Base-by-base conservation (phyloP, 805 yeast species). In the Wickerhamomyces strasburgensis region DNA sequence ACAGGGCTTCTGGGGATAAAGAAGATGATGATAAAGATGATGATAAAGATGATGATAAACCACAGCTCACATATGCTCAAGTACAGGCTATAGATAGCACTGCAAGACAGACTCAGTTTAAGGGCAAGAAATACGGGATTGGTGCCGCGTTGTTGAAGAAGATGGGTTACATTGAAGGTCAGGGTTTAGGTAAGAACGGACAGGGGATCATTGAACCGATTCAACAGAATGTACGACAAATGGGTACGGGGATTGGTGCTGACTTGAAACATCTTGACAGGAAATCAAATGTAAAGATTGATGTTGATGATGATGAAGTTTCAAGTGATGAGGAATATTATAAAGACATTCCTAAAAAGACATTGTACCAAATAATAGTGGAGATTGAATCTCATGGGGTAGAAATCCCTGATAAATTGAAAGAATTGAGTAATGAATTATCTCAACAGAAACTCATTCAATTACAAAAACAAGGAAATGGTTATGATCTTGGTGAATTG, bases 131-230 rank as follows among this genome's bases (percentile, higher is more conserved):
- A 33, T 88, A 89, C 54, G 98, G 98, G 6, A 75, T 87, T 27
- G 98, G 98, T 26, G 95, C 95, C 3, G 61, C 70, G 34, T 62
- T 90, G 34, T 58, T 90, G 62, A 68, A 76, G 42, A 73, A 78
- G 44, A 89, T 90, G 98, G 98, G 98, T 0, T 89, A 85, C 59
- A 70, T 71, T 6, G 73, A 73, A 28, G 98, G 98, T 0, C 67
- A 73, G 50, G 98, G 97, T 1, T 68, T 90, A n/a, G 98, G 98
- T 2, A 64, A 64, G 5, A 57, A 68, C 17, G 75, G 78, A 2
- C 71, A 71, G 34, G 98, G 98, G 30, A 86, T 87, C 1, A 69
- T 71, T 0, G 75, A 70, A n/a, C 97, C 98, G 0, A 78, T 90
- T 6, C 81, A 84, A 43, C 81, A 84, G 3, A 71, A 72, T 36